Percentiles rank a stretch among this genome's conserved stretches.
Evolutionary conservation across 345 rosid species (phyloP).

Genomic region (Citrus medica): DNA sequence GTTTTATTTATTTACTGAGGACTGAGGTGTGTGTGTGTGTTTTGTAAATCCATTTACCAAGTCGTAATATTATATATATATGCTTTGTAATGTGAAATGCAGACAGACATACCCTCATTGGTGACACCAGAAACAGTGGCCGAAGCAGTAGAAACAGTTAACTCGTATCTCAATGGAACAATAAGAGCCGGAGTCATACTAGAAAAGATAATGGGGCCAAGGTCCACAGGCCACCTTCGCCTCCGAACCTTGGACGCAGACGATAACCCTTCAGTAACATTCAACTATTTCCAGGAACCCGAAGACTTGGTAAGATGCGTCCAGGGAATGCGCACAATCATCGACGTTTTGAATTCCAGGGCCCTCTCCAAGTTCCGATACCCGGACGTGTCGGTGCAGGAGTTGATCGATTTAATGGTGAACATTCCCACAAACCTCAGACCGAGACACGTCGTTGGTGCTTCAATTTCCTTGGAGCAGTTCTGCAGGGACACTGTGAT

Average conservation of each 20-base stretch:
- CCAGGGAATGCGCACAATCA: slow-evolving; percentile 47
- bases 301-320: slow-evolving; percentile 61
- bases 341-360: slow-evolving; percentile 44
- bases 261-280: slow-evolving; percentile 64
- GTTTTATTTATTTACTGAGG: too few relatives aligned
- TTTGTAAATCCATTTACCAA: too few relatives aligned
- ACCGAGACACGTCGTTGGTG: slow-evolving; percentile 31
- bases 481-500: slow-evolving; percentile 60
- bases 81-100: neutral
- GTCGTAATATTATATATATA: too few relatives aligned
- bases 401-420: slow-evolving; percentile 33
- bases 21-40: too few relatives aligned
- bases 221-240: slow-evolving; percentile 58
- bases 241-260: slow-evolving; percentile 43
- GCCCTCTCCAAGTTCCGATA: slow-evolving; percentile 55
- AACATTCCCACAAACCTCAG: slow-evolving; percentile 56
- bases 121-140: slow-evolving; percentile 29
- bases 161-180: slow-evolving; percentile 33
- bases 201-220: slow-evolving; percentile 53
- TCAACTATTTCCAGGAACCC: slow-evolving; percentile 70
- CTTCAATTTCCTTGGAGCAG: slow-evolving; percentile 46
- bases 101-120: slow-evolving; percentile 19
- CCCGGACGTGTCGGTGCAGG: slow-evolving; percentile 25
- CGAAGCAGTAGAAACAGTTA: slow-evolving; percentile 27
- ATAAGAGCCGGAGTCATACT: slow-evolving; percentile 45